Percentiles rank a stretch among this genome's conserved stretches.
Evolutionary conservation across 495 filamentous ascomycete species (phyloP).

Genomic region (Cudoniella acicularis): DNA sequence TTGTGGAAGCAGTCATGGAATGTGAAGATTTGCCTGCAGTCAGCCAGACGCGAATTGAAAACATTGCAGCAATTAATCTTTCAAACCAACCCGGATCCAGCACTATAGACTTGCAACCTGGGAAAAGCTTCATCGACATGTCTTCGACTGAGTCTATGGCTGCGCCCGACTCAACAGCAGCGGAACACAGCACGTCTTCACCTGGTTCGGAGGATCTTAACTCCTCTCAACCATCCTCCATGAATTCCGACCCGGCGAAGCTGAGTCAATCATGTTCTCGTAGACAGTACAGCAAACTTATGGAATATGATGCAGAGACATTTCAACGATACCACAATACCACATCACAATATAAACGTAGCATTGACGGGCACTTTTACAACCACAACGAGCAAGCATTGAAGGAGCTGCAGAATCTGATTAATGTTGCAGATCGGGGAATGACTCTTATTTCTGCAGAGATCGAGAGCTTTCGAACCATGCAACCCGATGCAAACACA

Average conservation of each 20-base stretch:
- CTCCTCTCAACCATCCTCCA: no score
- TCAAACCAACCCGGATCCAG: background rate
- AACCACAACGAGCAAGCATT: constrained; percentile 24
- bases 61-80: background rate
- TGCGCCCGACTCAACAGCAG: no score
- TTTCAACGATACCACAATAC: constrained; percentile 21
- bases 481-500: no score
- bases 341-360: constrained; percentile 23
- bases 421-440: constrained; percentile 23
- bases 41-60: background rate
- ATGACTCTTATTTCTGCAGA: no score
- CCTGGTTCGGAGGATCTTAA: no score
- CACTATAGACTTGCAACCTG: no score
- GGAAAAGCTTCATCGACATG: background rate
- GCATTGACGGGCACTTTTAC: constrained; percentile 25
- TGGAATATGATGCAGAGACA: constrained; percentile 20
- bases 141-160: no score
- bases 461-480: no score
- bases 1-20: constrained; percentile 23
- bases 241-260: background rate
- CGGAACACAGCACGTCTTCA: no score
- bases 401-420: constrained; percentile 21
- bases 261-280: background rate
- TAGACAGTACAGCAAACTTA: background rate
- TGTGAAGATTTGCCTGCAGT: background rate